Percentiles rank a stretch among this genome's conserved stretches.
These are phyloP conservation scores for Aegle marmelos DNA, from an alignment of 345 rosid species.

Conservation along the genomic window DNA sequence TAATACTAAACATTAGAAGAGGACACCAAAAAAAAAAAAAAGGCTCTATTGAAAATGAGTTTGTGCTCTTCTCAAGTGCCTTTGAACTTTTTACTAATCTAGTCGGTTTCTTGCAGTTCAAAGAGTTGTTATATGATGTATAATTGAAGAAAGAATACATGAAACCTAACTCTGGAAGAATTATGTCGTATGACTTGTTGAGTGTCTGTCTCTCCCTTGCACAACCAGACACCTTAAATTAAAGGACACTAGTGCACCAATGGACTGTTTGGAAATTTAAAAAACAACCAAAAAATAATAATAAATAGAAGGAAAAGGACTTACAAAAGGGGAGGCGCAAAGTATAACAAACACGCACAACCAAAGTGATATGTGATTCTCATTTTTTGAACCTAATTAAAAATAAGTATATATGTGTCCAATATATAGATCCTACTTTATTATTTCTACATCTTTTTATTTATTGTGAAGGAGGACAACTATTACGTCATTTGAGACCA, in stretches of 20 bases:
- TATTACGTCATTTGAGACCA: constrained; percentile 5
- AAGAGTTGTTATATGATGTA: no score
- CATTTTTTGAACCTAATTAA: background rate
- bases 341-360: background rate
- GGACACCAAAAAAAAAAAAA: background rate
- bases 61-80: no score
- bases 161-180: background rate
- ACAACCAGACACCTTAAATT: background rate
- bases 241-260: background rate
- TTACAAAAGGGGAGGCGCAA: no score
- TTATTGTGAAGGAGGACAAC: background rate
- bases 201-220: background rate
- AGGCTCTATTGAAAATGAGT: background rate
- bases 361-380: background rate
- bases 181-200: background rate
- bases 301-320: background rate
- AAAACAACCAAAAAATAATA: background rate
- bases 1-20: no score
- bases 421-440: background rate
- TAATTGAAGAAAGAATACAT: background rate
- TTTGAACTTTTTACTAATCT: background rate
- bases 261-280: background rate
- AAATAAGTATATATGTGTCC: background rate
- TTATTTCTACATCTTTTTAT: background rate
- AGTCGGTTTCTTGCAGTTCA: background rate